A percentile compares a stretch with the other conserved stretches of the same genome.
phyloP scores from a whole-genome alignment of 2,329 filamentous ascomycete genomes.

The Monascus ruber region DNA sequence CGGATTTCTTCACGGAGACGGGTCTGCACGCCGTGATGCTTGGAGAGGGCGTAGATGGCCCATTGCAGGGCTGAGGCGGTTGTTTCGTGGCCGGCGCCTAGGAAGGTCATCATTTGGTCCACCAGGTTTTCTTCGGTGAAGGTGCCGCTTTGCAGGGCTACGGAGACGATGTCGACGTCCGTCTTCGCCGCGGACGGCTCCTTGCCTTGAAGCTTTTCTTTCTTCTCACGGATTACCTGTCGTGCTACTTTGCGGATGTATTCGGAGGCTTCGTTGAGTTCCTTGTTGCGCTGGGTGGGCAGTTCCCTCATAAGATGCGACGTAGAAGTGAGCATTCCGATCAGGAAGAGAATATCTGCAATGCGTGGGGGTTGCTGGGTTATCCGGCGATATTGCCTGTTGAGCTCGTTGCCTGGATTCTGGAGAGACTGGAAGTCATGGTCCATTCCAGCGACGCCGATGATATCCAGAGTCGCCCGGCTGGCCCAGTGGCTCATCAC shows the following conservation, averaged over 20 bases:
- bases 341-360: slow-evolving; percentile 41
- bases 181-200: slow-evolving; percentile 3
- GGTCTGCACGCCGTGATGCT: slow-evolving; percentile 52
- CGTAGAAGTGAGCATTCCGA: slow-evolving; percentile 51
- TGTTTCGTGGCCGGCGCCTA: slow-evolving; percentile 72
- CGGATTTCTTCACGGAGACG: slow-evolving; percentile 59
- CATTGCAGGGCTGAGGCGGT: slow-evolving; percentile 67
- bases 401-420: slow-evolving; percentile 50
- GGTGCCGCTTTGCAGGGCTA: slow-evolving; percentile 62
- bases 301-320: slow-evolving; percentile 49
- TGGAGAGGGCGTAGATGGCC: slow-evolving; percentile 59
- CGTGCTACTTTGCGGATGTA: slow-evolving; percentile 56
- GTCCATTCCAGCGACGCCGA: slow-evolving; percentile 60
- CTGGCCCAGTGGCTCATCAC: slow-evolving; percentile 54
- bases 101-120: slow-evolving; percentile 83
- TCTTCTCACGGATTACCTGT: slow-evolving; percentile 61
- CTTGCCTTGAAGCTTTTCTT: slow-evolving; percentile 35
- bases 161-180: slow-evolving; percentile 65
- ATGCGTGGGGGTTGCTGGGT: slow-evolving; percentile 7
- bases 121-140: slow-evolving; percentile 73
- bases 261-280: slow-evolving; percentile 44
- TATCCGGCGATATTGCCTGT: slow-evolving; percentile 22
- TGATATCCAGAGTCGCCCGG: slow-evolving; percentile 62
- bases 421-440: slow-evolving; percentile 57
- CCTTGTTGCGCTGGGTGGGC: slow-evolving; percentile 60